These are phyloP conservation scores for Phoenix dactylifera DNA, from an alignment of 176 grass and related monocot genomes.

Conservation along the genomic window DNA sequence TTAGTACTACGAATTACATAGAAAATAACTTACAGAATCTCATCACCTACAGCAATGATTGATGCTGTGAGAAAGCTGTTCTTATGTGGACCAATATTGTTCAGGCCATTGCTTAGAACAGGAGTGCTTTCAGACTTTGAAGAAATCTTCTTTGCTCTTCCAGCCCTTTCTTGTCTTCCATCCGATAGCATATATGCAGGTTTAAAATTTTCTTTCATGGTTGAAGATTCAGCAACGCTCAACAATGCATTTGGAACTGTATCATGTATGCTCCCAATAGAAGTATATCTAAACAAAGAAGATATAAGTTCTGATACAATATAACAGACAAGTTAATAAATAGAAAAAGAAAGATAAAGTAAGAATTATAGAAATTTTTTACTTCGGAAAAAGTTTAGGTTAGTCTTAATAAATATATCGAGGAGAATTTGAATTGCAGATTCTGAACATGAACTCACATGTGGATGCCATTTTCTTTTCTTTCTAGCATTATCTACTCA, in stretches of 20 bases:
- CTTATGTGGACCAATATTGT: conserved; percentile 21
- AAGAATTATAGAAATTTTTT: too few relatives aligned
- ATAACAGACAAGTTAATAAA: background rate
- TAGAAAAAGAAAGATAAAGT: conserved; percentile 1
- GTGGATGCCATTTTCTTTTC: too few relatives aligned
- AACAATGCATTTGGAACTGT: conserved; percentile 95
- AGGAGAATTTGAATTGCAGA: too few relatives aligned
- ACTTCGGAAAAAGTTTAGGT: too few relatives aligned
- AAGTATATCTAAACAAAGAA: conserved; percentile 73
- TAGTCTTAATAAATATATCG: too few relatives aligned
- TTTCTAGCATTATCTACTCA: too few relatives aligned
- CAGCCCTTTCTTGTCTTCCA: conserved; percentile 95
- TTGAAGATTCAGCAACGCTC: conserved; percentile 41
- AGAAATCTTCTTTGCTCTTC: conserved; percentile 69
- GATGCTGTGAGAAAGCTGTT: conserved; percentile 45
- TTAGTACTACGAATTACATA: conserved; percentile 1
- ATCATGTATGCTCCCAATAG: conserved; percentile 96
- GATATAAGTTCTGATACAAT: conserved; percentile 1
- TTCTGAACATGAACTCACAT: too few relatives aligned
- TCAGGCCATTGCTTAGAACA: conserved; percentile 51
- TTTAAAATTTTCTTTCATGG: conserved; percentile 58
- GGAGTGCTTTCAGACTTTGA: conserved; percentile 28
- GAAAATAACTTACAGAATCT: conserved; percentile 78
- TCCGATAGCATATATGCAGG: conserved; percentile 96
- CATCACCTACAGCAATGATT: conserved; percentile 76